A percentile compares a stretch with the other conserved stretches of the same genome.
Conservation (phyloP, 208 protist genomes). For the Acanthamoeba rhysodes region DNA sequence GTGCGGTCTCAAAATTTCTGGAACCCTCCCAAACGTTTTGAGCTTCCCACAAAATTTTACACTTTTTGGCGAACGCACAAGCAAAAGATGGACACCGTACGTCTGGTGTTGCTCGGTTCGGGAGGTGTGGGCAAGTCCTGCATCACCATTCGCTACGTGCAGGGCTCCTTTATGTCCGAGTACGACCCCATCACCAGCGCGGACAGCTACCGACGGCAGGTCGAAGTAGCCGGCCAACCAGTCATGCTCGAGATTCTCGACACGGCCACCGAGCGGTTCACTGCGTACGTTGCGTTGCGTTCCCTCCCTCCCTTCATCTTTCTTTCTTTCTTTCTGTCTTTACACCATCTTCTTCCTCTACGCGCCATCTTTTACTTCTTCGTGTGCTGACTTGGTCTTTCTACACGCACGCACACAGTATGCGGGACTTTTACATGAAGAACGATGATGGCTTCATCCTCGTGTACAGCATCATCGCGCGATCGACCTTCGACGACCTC, state of each 20-base stretch:
- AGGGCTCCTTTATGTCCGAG: conserved; percentile 37
- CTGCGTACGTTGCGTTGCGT: conserved; percentile 57
- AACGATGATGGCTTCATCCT: conserved; percentile 71
- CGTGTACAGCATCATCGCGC: conserved; percentile 71
- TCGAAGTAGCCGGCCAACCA: conserved; percentile 70
- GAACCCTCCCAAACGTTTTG: too few relatives aligned
- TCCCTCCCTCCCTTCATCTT: neutral
- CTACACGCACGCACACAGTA: neutral
- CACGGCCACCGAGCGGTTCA: conserved; percentile 72
- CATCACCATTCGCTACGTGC: conserved; percentile 79
- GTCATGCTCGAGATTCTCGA: conserved; percentile 75
- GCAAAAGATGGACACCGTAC: neutral
- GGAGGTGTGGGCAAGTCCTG: conserved; percentile 83
- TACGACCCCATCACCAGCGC: conserved; percentile 87
- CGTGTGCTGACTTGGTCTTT: neutral
- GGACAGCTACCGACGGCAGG: conserved; percentile 82
- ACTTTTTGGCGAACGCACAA: too few relatives aligned
- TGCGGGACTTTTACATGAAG: conserved; percentile 73
- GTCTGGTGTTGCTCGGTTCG: conserved; percentile 81
- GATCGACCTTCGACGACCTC: conserved; percentile 66
- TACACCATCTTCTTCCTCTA: neutral
- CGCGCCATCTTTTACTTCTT: neutral
- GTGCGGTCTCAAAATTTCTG: too few relatives aligned
- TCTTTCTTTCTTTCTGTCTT: too few relatives aligned
- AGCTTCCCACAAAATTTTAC: too few relatives aligned